Base-by-base conservation (phyloP, 371 early-diverging fungal species). In the Dipsacomyces acuminosporus region DNA sequence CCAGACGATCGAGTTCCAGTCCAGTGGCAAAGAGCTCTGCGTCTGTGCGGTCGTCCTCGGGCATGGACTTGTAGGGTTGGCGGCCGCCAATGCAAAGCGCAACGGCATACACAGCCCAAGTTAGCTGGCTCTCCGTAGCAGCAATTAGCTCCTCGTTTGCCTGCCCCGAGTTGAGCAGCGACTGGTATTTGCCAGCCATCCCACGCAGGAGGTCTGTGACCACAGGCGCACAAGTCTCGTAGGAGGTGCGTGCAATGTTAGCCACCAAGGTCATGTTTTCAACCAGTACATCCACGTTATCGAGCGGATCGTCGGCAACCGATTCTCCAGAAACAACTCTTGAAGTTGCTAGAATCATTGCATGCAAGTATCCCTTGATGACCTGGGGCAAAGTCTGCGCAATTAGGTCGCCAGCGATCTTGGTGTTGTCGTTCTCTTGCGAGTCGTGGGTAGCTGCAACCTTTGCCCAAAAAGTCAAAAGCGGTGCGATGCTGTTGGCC, bases 401-500 rank as follows among this genome's bases (percentile, higher is more conserved):
- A 5, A 71, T 61, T 34, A 65, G 54, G 44, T 64, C 71, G 17
- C 82, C 56, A 17, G 79, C 79, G 8, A 75, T 71, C 30, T 77
- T 76, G 0, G 75, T 57, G 6, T 71, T 64, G 18, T 74, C 62
- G 43, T 74, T 76, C 45, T 78, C 79, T 54, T 80, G 80, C 17
- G 76, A 71, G 74, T 73, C 62, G 43, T 82, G 79, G 25, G 84
- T 81, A 18, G 86, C 78, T 2, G 85, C 80, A 9, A 86, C 80
- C 55, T 86, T 82, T 49, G 83, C 78, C 94, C 94, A 94, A 60
- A 93, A 92, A 2, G 85, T 81, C 44, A 93, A 73, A 22, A 94
- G 71, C 64, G 91, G 91, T 23, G 76, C 65, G 3, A 88, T 73
- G 48, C 87, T 89, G 65, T 89, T 87, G 21, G 87, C 81, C 24